Base-by-base conservation (phyloP, 163 green algal genomes). In the Chloromonas sp. region DNA sequence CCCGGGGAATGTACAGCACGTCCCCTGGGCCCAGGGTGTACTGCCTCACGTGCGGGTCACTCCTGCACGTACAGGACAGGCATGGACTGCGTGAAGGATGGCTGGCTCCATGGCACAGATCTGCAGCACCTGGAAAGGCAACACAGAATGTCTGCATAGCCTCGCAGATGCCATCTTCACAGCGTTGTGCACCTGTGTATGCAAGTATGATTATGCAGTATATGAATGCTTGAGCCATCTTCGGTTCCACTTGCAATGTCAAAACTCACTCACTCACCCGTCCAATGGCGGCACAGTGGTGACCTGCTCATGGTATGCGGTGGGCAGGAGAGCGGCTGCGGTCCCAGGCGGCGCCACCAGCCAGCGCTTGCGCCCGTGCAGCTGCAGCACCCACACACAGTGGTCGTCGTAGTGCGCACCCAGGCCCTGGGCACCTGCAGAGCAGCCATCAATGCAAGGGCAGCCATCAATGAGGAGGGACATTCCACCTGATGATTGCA, bases 341-440 rank as follows among this genome's bases (percentile, higher is more conserved):
- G 61, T 66, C 3, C 74, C 14, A 61, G 89, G 89, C 2, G 83
- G 83, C 11, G 70, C 81, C 78, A 92, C 61, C 79, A 85, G 79
- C 89, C 89, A 92, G 0, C 58, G 0, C 79, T 92, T 92, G 81
- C 36, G 14, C 78, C 89, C 89, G 58, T 62, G 15, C 14, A 90
- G 83, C 85, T 92, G 89, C 58, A 88, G 59, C 14, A 88, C 82
- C 8, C 89, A 83, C 71, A 92, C 86, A 77, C 85, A 89, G 79
- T 92, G 89, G 70, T 92, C 89, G 84, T 92, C 89, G 80, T 89
- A 92, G 58, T 92, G 89, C 1, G 85, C 81, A 13, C 83, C 60
- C 8, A 92, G 61, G 14, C 82, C 89, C 59, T 88, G 86, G 2
- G 83, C 74, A 60, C 84, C 86, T 90, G 84, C 2, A 60, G 13